A percentile compares a stretch with the other conserved stretches of the same genome.
These are phyloP conservation scores for Zancudomyces culisetae DNA, from an alignment of 371 early-diverging fungal species.

Conservation along the genomic window DNA sequence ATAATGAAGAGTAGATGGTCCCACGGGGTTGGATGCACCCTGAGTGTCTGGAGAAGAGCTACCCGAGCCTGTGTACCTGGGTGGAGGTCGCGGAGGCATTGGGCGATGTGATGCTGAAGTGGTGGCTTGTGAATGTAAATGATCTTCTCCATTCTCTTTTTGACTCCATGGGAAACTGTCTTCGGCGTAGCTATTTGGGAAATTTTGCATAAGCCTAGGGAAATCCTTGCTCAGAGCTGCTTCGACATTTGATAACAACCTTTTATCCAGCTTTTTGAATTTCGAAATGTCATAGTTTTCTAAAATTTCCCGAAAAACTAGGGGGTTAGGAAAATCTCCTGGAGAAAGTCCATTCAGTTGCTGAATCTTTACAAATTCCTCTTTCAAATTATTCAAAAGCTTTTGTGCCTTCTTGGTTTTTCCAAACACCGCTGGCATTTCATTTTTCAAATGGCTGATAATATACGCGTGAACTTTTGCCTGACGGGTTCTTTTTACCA, in stretches of 20 bases:
- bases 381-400: slow-evolving; percentile 42
- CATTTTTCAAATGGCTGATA: slow-evolving; percentile 49
- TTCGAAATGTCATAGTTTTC: slow-evolving; percentile 53
- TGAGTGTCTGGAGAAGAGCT: not conserved
- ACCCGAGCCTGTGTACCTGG: not conserved
- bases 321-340: slow-evolving; percentile 53
- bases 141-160: not conserved
- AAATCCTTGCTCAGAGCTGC: slow-evolving; percentile 27
- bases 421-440: slow-evolving; percentile 66
- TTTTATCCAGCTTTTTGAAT: slow-evolving; percentile 47
- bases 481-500: slow-evolving; percentile 67
- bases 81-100: not conserved
- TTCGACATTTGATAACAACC: slow-evolving; percentile 33
- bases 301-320: slow-evolving; percentile 36
- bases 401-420: slow-evolving; percentile 54
- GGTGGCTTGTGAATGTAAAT: not conserved
- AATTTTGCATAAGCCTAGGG: slow-evolving; percentile 18
- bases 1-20: slow-evolving; percentile 14
- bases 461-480: slow-evolving; percentile 72
- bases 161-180: not conserved
- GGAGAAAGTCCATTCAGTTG: slow-evolving; percentile 42
- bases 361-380: slow-evolving; percentile 54
- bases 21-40: not conserved
- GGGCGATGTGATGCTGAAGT: not conserved
- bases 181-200: slow-evolving; percentile 9